phyloP scores from a whole-genome alignment of 768 basidiomycete genomes.

The Lactarius quietus region DNA sequence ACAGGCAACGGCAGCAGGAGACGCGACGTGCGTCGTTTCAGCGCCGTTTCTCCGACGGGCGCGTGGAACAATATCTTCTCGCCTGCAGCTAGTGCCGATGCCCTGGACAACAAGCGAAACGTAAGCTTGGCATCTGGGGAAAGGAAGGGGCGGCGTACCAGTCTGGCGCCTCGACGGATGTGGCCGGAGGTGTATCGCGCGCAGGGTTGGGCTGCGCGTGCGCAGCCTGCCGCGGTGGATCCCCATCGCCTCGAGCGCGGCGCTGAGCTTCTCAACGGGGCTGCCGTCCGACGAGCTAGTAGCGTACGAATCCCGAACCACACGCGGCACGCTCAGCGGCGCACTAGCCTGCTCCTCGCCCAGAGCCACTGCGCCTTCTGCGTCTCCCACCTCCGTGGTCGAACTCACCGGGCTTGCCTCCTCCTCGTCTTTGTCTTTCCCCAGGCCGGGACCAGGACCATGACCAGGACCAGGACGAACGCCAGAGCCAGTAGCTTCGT shows the following conservation, averaged over 20 bases:
- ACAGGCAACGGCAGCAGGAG: conserved; percentile 48
- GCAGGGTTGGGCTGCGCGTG: conserved; percentile 49
- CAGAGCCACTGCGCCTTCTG: conserved; percentile 3
- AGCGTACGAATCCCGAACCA: conserved; percentile 33
- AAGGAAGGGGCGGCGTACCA: conserved; percentile 38
- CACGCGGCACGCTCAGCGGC: conserved; percentile 31
- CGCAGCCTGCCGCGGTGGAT: conserved; percentile 51
- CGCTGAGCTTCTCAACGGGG: conserved; percentile 38
- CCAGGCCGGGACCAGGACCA: background rate
- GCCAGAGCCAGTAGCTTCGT: background rate
- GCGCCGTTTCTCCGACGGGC: conserved; percentile 49
- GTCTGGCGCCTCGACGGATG: conserved; percentile 34
- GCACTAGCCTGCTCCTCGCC: conserved; percentile 9
- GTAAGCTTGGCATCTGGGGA: background rate
- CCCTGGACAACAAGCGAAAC: conserved; percentile 27
- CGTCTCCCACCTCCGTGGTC: conserved; percentile 5
- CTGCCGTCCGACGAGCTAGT: conserved; percentile 51
- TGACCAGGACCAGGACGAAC: background rate
- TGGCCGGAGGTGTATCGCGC: conserved; percentile 25
- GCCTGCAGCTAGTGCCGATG: conserved; percentile 39
- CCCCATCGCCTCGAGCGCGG: conserved; percentile 35
- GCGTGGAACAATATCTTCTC: conserved; percentile 52
- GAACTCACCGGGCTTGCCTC: conserved; percentile 6
- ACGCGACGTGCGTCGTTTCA: conserved; percentile 55
- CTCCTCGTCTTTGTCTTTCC: background rate